Percentiles rank a stretch among this genome's conserved stretches.
phyloP scores from a whole-genome alignment of 305 asterid species.

The Solanum hybrid region DNA sequence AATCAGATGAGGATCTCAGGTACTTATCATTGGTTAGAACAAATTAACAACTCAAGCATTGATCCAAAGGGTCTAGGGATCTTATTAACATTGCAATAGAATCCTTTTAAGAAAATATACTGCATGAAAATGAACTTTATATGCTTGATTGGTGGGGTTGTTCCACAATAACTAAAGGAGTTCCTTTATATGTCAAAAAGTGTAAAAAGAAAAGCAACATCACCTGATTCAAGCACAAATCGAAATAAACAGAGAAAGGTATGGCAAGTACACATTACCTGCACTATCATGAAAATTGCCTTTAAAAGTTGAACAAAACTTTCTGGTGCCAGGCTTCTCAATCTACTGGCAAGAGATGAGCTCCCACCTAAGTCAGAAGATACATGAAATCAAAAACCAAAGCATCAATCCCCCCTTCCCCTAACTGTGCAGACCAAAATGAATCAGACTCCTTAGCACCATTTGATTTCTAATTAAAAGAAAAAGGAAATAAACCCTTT shows the following conservation, averaged over 20 bases:
- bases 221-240: background rate
- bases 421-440: background rate
- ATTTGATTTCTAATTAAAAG: background rate
- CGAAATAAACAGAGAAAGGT: slow-evolving; percentile 4
- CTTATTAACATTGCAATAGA: background rate
- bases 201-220: background rate
- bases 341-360: slow-evolving; percentile 81
- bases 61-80: background rate
- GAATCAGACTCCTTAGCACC: background rate
- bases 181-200: background rate
- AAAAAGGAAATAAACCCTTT: background rate
- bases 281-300: slow-evolving; percentile 81
- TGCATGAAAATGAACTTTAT: background rate
- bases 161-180: background rate
- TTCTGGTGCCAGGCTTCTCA: slow-evolving; percentile 83
- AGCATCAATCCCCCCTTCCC: background rate
- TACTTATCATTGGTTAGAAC: background rate
- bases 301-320: slow-evolving; percentile 82
- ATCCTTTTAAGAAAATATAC: background rate
- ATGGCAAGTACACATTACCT: slow-evolving; percentile 64
- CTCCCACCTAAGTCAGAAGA: slow-evolving; percentile 62
- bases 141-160: background rate
- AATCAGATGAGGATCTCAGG: background rate
- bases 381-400: slow-evolving; percentile 11
- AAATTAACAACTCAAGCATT: background rate